Conservation (phyloP, 2,329 filamentous ascomycete genomes). For the Aspergillus neotritici region DNA sequence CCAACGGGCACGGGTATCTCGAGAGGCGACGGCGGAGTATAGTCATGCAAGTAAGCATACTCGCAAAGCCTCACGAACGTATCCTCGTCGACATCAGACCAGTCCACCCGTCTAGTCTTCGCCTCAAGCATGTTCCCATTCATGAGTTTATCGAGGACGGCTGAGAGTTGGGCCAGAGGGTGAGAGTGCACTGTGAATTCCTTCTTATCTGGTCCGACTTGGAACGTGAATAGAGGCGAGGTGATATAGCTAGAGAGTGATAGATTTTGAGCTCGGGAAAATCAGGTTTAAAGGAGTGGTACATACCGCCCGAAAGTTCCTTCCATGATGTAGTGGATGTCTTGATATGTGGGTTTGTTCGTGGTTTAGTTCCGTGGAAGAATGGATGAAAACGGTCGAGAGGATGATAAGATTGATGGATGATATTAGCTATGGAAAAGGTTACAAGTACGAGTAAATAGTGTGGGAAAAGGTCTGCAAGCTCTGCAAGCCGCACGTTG, state of each 20-base stretch:
- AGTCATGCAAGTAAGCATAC: constrained; percentile 35
- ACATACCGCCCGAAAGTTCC: too few species aligned
- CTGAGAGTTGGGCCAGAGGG: constrained; percentile 6
- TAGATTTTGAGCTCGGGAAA: too few species aligned
- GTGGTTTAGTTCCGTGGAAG: too few species aligned
- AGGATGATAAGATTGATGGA: too few species aligned
- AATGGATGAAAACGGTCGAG: too few species aligned
- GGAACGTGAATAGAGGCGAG: constrained; percentile 9
- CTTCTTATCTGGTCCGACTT: constrained; percentile 5
- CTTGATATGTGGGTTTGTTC: too few species aligned
- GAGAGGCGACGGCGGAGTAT: constrained; percentile 17
- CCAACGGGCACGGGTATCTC: neutral
- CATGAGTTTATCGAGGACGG: constrained; percentile 5
- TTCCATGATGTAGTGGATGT: too few species aligned
- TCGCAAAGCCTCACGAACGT: constrained; percentile 35
- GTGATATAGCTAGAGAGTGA: constrained; percentile 2
- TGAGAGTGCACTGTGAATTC: constrained; percentile 8
- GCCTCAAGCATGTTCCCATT: constrained; percentile 9
- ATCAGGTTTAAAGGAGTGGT: too few species aligned
- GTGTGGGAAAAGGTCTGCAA: too few species aligned
- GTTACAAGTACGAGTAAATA: too few species aligned
- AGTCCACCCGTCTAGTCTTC: constrained; percentile 13
- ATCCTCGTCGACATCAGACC: constrained; percentile 29
- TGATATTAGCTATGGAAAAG: too few species aligned
- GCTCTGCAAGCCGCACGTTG: too few species aligned